Percentiles rank a stretch among this genome's conserved stretches.
These are phyloP conservation scores for Periconia macrospinosa DNA, from an alignment of 2,329 filamentous ascomycete genomes.

Conservation along the genomic window DNA sequence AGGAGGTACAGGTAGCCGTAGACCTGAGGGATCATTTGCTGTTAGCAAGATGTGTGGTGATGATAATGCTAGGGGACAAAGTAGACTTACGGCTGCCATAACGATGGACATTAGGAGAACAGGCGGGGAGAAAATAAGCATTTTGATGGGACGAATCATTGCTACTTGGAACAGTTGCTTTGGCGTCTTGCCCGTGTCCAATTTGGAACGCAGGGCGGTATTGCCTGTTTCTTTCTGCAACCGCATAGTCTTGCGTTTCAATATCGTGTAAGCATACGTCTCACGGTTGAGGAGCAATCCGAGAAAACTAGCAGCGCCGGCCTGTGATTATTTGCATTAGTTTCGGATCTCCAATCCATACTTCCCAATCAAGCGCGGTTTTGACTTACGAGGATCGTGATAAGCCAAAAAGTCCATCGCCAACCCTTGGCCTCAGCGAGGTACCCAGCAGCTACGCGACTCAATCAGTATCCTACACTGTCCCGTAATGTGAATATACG, in stretches of 20 bases:
- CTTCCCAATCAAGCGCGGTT: slow-evolving; percentile 27
- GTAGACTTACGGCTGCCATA: background rate
- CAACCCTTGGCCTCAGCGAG: slow-evolving; percentile 48
- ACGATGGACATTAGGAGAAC: slow-evolving; percentile 2
- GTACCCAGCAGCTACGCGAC: slow-evolving; percentile 47
- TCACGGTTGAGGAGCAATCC: slow-evolving; percentile 58
- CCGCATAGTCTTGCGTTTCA: slow-evolving; percentile 64
- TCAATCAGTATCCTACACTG: background rate
- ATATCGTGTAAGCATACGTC: slow-evolving; percentile 73
- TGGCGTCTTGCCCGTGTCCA: slow-evolving; percentile 60
- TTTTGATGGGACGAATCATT: slow-evolving; percentile 9
- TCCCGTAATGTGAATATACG: background rate
- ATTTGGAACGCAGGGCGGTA: slow-evolving; percentile 69
- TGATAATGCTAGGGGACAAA: background rate
- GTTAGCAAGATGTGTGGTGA: too few relatives aligned
- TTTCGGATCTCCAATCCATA: background rate
- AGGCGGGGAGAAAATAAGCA: slow-evolving; percentile 12
- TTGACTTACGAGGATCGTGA: slow-evolving; percentile 38
- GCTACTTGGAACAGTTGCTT: slow-evolving; percentile 49
- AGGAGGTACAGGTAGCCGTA: background rate
- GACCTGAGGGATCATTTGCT: background rate
- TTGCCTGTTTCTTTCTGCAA: slow-evolving; percentile 64
- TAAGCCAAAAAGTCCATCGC: slow-evolving; percentile 53
- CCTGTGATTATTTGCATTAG: slow-evolving; percentile 1
- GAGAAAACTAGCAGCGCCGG: background rate